Conservation (phyloP, 768 basidiomycete genomes). For the Solioccasus polychromus region DNA sequence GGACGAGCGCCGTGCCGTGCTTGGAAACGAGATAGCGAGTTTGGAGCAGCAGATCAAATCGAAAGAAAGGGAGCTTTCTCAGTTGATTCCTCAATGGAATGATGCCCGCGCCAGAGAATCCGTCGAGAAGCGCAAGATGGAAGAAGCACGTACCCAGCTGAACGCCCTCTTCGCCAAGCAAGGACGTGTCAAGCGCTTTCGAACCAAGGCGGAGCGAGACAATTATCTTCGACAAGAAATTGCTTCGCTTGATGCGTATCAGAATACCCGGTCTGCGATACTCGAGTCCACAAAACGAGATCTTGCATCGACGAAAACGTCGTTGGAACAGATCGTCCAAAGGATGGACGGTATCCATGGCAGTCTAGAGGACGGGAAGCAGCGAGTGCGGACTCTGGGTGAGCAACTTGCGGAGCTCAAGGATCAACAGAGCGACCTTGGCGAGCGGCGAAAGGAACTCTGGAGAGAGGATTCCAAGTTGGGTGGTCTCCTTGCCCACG, state of each 20-base stretch:
- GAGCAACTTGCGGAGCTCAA: conserved; percentile 62
- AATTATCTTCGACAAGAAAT: conserved; percentile 80
- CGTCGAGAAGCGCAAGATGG: conserved; percentile 63
- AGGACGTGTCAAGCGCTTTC: conserved; percentile 82
- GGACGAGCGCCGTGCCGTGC: conserved; percentile 57
- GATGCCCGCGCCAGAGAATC: conserved; percentile 47
- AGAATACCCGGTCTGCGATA: conserved; percentile 51
- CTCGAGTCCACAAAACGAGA: conserved; percentile 54
- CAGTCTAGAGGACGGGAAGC: conserved; percentile 64
- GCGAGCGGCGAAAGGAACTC: conserved; percentile 83
- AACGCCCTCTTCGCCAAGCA: conserved; percentile 84
- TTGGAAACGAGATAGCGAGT: conserved; percentile 61
- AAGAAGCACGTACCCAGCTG: conserved; percentile 69
- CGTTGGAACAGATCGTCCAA: conserved; percentile 55
- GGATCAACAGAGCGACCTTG: conserved; percentile 64
- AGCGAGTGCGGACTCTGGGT: conserved; percentile 50
- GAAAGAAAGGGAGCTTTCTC: conserved; percentile 61
- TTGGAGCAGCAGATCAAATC: conserved; percentile 59
- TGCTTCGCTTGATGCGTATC: conserved; percentile 59
- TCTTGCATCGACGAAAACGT: conserved; percentile 43
- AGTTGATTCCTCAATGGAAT: conserved; percentile 71
- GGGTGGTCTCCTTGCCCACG: conserved; percentile 71
- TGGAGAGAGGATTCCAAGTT: conserved; percentile 96
- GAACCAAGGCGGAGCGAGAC: conserved; percentile 81
- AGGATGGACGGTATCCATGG: conserved; percentile 54